Base-by-base conservation (phyloP, 2,329 filamentous ascomycete genomes). In the Phaeosphaeria sp. region DNA sequence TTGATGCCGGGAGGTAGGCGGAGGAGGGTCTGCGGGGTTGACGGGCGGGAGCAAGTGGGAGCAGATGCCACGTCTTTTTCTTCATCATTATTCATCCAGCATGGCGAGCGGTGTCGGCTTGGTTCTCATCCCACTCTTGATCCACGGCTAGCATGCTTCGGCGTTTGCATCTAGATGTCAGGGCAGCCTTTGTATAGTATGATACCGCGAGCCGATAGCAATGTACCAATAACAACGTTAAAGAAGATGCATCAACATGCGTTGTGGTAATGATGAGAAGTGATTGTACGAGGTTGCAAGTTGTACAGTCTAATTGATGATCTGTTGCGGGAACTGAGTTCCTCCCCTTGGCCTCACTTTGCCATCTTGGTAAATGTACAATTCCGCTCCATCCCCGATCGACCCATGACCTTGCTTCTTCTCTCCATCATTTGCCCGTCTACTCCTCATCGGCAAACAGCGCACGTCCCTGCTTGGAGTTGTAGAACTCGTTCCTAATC, bases 401-500 rank as follows among this genome's bases (percentile, higher is more conserved):
- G n/a, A n/a, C n/a, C 30, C 11, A 7, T 36, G 8, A 6, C 30
- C 3, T 13, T 36, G 8, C 30, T 36, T 3, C 15, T 36, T 36
- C 11, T 13, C 5, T 30, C 5, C 25, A 30, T 36, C 52, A n/a
- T n/a, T n/a, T n/a, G n/a, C 58, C 30, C 21, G 24, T 48, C 63
- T 73, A 68, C 63, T 81, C 81, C 60, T 77, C 78, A 20, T 81
- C 82, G 55, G 64, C 80, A 61, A 79, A 83, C 69, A 84, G 79
- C 39, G 81, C 78, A 69, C 89, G 88, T 51, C 90, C 90, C 55
- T 84, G 82, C 86, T 93, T 93, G 70, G 89, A 92, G 85, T 92
- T 91, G 73, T 91, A 83, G 81, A 90, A 92, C 77, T 92, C 84
- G 82, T 92, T 93, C 80, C 91, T 93, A 30, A 27, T 25, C 18